Percentiles rank a stretch among this genome's conserved stretches.
phyloP scores from a whole-genome alignment of 805 yeast genomes.

The Metschnikowia colocasiae region DNA sequence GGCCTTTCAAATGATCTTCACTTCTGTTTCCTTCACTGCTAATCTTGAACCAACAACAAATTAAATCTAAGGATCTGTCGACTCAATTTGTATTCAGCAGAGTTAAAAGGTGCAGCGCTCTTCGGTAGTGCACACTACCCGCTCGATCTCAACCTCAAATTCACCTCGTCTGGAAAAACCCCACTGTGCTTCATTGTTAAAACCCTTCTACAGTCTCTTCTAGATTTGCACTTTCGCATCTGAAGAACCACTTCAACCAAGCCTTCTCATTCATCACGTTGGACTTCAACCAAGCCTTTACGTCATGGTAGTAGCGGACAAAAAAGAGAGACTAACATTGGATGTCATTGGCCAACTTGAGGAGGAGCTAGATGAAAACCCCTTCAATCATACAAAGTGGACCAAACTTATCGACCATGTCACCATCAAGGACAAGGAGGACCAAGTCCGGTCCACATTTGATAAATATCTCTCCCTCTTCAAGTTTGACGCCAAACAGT shows the following conservation, averaged over 20 bases:
- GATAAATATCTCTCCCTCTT: conserved; percentile 60
- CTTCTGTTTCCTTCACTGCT: no score
- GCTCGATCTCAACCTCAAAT: conserved; percentile 1
- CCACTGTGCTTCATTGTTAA: not conserved
- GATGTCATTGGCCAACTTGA: conserved; percentile 60
- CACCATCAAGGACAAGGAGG: conserved; percentile 51
- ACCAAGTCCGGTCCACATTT: conserved; percentile 54
- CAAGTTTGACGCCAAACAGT: conserved; percentile 61
- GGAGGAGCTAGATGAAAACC: conserved; percentile 50
- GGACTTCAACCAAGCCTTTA: not conserved
- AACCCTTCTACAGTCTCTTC: not conserved
- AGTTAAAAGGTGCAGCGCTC: not conserved
- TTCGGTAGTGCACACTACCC: conserved; percentile 2
- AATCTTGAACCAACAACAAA: not conserved
- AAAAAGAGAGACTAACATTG: conserved; percentile 26
- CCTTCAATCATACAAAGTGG: conserved; percentile 57
- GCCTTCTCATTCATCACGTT: not conserved
- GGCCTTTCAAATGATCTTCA: not conserved
- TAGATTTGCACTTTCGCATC: not conserved
- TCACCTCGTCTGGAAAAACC: conserved; percentile 3
- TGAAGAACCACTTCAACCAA: not conserved
- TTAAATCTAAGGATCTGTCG: not conserved
- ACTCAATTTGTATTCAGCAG: not conserved
- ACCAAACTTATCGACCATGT: conserved; percentile 49
- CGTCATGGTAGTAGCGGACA: conserved; percentile 14